Conservation (phyloP, 169 alveolate genomes). For the Babesia ovis region DNA sequence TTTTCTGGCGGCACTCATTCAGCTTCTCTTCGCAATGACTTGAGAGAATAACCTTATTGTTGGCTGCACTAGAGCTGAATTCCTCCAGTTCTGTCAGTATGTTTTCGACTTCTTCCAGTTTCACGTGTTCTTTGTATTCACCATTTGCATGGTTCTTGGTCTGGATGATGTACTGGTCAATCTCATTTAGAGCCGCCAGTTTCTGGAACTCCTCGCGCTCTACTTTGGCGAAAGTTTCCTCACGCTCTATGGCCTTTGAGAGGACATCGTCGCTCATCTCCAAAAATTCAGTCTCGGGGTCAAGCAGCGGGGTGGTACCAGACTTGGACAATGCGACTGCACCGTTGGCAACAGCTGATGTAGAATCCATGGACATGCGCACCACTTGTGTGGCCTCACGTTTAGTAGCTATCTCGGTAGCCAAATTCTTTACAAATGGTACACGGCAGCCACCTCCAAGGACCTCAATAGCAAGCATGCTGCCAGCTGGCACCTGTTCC, state of each 20-base stretch:
- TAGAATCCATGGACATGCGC: slow-evolving; percentile 59
- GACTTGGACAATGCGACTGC: slow-evolving; percentile 34
- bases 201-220: slow-evolving; percentile 46
- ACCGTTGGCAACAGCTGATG: slow-evolving; percentile 57
- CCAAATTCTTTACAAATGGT: slow-evolving; percentile 42
- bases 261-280: not conserved
- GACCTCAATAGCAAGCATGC: slow-evolving; percentile 37
- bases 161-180: slow-evolving; percentile 59
- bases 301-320: not conserved
- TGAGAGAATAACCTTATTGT: slow-evolving; percentile 8
- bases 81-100: slow-evolving; percentile 11
- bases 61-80: slow-evolving; percentile 11
- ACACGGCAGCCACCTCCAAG: slow-evolving; percentile 67
- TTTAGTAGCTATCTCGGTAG: slow-evolving; percentile 7
- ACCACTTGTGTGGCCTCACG: slow-evolving; percentile 18
- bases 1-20: slow-evolving; percentile 24
- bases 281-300: not conserved
- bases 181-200: slow-evolving; percentile 36
- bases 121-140: slow-evolving; percentile 2
- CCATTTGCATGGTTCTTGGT: slow-evolving; percentile 44
- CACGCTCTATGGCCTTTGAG: not conserved
- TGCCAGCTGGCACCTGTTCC: slow-evolving; percentile 1
- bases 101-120: slow-evolving; percentile 10
- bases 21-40: slow-evolving; percentile 5
- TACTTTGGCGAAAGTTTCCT: slow-evolving; percentile 17